These are phyloP conservation scores for Centrapalus pauciflorus DNA, from an alignment of 129 eudicot genomes.

Conservation along the genomic window DNA sequence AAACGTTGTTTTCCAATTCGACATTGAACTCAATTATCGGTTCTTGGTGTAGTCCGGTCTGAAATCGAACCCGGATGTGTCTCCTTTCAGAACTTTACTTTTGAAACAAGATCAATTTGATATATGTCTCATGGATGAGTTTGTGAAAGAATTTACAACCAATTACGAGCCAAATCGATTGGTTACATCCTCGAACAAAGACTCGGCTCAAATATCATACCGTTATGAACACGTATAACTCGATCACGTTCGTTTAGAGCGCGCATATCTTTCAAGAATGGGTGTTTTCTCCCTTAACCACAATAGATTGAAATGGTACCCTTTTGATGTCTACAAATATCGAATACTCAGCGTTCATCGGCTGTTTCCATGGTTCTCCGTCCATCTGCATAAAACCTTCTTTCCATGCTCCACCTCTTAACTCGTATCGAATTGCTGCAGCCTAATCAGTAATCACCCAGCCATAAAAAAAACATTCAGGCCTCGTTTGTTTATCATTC, in stretches of 20 bases:
- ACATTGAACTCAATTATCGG: too few species aligned
- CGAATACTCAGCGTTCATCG: slow-evolving; percentile 58
- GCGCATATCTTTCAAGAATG: slow-evolving; percentile 8
- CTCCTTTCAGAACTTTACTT: too few species aligned
- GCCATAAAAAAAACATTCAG: not conserved
- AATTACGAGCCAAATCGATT: not conserved
- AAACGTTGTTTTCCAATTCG: too few species aligned
- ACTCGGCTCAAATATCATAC: not conserved
- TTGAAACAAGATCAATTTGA: too few species aligned
- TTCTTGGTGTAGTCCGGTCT: too few species aligned
- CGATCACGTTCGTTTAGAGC: too few species aligned
- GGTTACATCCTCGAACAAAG: not conserved
- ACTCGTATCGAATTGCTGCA: slow-evolving; percentile 64
- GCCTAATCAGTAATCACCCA: slow-evolving; percentile 45
- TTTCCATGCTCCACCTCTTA: slow-evolving; percentile 86
- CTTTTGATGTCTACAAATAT: slow-evolving; percentile 69
- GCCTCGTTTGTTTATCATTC: too few species aligned
- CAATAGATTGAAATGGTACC: slow-evolving; percentile 58
- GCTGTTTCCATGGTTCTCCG: slow-evolving; percentile 97
- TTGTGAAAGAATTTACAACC: not conserved
- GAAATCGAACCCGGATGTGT: too few species aligned
- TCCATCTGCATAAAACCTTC: slow-evolving; percentile 75
- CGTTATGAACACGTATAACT: too few species aligned
- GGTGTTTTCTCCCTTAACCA: slow-evolving; percentile 50
- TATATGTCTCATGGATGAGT: not conserved